Evolutionary conservation across 78 protist genomes (phyloP), one percentile per base, ranked within the genome.

Genomic region (Pigoraptor vietnamica): DNA sequence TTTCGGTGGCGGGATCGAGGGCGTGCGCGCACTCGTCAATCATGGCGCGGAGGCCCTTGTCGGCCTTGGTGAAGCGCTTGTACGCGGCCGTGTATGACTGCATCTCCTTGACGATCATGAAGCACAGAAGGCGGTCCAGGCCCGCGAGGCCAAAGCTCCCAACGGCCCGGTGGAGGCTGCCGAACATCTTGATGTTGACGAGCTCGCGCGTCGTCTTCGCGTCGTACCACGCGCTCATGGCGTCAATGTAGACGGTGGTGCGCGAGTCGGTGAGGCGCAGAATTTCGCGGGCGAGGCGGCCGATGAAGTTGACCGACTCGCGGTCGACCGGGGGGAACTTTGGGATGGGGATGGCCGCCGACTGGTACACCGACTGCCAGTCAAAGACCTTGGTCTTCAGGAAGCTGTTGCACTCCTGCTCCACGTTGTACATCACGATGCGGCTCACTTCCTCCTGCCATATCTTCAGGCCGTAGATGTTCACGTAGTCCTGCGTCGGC

Each of bases 371-470:
- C 34, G 97, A 95, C 89, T 98, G 97, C 92, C 94, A 93, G 38
- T 32, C 34, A 32, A 9, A 92, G 0, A 97, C 86, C 89, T 97
- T 95, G 40, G 96, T 97, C 86, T 92, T 95, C 38, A 98, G 92
- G 91, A 97, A 98, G 55, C 67, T 37, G 92, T 95, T 96, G 94
- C 98, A 97, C 89, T 97, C 98, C 89, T 93, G 99, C 90, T 98
- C 99, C n/a, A 98, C 98, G 91, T 96, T 94, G 94, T 91, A 97
- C 90, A 97, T 94, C 83, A 98, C 91, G 86, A 98, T 95, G 81
- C 99, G 87, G 19, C 97, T 92, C 39, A 98, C 95, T 81, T 98
- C 99, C 37, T 98, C 99, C 91, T 95, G 98, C 99, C 99, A 98
- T 48, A 98, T 93, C 39, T 90, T 38, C 33, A 98, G 89, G 32